Evolutionary conservation across 73 alveolate species (phyloP).

Genomic region (Symbiodinium pilosum): DNA sequence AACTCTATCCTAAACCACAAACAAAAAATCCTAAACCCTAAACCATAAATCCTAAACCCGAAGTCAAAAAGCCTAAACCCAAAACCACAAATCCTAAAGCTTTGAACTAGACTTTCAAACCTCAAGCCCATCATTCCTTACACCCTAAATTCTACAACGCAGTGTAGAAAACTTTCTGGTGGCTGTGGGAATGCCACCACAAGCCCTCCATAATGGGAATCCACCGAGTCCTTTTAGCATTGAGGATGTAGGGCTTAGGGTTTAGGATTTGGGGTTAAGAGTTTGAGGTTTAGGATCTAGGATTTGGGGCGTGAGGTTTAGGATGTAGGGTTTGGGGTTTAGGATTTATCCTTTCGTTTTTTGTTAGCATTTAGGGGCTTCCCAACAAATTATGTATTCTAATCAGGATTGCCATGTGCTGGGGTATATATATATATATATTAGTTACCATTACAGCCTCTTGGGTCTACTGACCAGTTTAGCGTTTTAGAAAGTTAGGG

Average conservation of each 20-base stretch:
- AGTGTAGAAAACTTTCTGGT: not conserved
- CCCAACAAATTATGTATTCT: not conserved
- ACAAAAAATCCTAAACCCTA: not conserved
- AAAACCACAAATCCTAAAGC: not conserved
- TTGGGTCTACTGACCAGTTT: no score
- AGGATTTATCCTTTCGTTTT: not conserved
- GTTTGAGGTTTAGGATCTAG: not conserved
- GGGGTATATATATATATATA: no score
- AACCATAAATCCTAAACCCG: not conserved
- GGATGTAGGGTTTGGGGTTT: not conserved
- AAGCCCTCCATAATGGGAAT: not conserved
- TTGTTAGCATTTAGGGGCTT: not conserved
- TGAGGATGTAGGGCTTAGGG: not conserved
- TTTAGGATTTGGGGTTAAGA: not conserved
- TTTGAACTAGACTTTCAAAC: no score
- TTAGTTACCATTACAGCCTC: no score
- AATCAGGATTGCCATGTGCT: not conserved
- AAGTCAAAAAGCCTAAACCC: not conserved
- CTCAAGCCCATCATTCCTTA: no score
- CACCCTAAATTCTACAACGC: no score
- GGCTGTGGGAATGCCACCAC: not conserved
- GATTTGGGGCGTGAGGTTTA: not conserved
- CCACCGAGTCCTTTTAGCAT: not conserved
- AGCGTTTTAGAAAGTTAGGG: no score
- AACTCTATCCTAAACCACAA: not conserved